Percentiles rank a stretch among this genome's conserved stretches.
Conservation (phyloP, 192 early-diverging fungal genomes). For the Irineochytrium annulatum region DNA sequence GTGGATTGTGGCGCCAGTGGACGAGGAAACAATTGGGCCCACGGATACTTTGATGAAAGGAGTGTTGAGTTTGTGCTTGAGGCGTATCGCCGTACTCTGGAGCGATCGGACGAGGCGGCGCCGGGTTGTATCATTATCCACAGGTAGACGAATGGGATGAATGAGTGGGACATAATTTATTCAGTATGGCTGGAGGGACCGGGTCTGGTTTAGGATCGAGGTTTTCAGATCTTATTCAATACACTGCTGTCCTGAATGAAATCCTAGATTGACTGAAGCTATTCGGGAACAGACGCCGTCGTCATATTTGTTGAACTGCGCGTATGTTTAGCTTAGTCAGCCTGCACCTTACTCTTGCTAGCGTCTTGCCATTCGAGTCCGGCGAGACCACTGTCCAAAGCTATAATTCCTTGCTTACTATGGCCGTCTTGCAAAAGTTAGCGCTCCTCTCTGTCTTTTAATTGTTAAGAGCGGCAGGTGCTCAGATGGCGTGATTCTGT, state of each 20-base stretch:
- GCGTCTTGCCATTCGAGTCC: slow-evolving; percentile 30
- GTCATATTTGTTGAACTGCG: slow-evolving; percentile 17
- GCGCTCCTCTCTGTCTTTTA: not conserved
- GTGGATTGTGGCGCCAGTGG: slow-evolving; percentile 31
- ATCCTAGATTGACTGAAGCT: slow-evolving; percentile 30
- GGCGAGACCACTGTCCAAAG: slow-evolving; percentile 45
- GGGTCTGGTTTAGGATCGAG: slow-evolving; percentile 43
- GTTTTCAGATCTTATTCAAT: slow-evolving; percentile 2
- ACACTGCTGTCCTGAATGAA: not conserved
- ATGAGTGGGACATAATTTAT: slow-evolving; percentile 3
- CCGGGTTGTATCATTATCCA: slow-evolving; percentile 20
- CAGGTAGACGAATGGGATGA: slow-evolving; percentile 13
- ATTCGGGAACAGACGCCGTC: slow-evolving; percentile 32
- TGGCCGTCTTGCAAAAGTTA: slow-evolving; percentile 30
- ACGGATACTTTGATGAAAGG: slow-evolving; percentile 36
- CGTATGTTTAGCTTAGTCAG: slow-evolving; percentile 18
- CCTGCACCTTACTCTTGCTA: slow-evolving; percentile 1
- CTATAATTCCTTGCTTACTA: slow-evolving; percentile 41
- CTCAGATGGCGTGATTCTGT: slow-evolving; percentile 26
- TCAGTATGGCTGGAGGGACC: slow-evolving; percentile 41
- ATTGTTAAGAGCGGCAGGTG: slow-evolving; percentile 4
- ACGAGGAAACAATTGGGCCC: slow-evolving; percentile 47
- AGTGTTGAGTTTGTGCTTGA: slow-evolving; percentile 25
- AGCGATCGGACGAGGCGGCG: slow-evolving; percentile 2
- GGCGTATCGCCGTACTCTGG: slow-evolving; percentile 7